Evolutionary conservation across 306 rosid genomes (phyloP).

Genomic region (Biancaea sappan): DNA sequence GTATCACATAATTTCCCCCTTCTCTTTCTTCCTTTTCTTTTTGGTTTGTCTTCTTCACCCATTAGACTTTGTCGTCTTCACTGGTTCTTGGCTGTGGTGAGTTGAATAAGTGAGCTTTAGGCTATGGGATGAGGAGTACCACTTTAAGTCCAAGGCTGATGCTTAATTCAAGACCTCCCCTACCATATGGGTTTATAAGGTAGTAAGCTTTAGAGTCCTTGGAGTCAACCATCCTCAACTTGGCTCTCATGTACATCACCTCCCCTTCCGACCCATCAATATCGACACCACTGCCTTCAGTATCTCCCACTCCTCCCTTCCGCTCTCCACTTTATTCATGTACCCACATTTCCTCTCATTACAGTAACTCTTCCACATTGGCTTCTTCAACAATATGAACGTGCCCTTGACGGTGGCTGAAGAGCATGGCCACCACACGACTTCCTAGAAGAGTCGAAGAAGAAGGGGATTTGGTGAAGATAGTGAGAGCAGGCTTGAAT

Average conservation of each 20-base stretch:
- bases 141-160: no score
- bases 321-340: conserved; percentile 54
- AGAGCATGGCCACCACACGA: conserved; percentile 72
- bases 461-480: conserved; percentile 38
- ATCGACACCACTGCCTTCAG: conserved; percentile 78
- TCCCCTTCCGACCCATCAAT: conserved; percentile 87
- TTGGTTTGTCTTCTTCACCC: no score
- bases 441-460: conserved; percentile 36
- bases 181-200: conserved; percentile 77
- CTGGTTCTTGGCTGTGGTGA: no score
- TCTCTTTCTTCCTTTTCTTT: no score
- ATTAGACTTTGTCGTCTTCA: no score
- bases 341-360: conserved; percentile 84
- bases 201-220: conserved; percentile 90
- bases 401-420: conserved; percentile 77
- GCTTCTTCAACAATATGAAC: conserved; percentile 78
- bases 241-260: conserved; percentile 90
- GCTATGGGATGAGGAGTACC: no score
- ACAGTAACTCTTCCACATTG: conserved; percentile 72
- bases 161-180: conserved; percentile 86
- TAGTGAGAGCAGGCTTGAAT: conserved; percentile 54
- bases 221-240: conserved; percentile 81
- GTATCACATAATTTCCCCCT: no score
- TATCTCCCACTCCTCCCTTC: conserved; percentile 74
- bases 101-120: no score